Conservation (phyloP, 2,329 filamentous ascomycete species). For the Eutypella sp. region DNA sequence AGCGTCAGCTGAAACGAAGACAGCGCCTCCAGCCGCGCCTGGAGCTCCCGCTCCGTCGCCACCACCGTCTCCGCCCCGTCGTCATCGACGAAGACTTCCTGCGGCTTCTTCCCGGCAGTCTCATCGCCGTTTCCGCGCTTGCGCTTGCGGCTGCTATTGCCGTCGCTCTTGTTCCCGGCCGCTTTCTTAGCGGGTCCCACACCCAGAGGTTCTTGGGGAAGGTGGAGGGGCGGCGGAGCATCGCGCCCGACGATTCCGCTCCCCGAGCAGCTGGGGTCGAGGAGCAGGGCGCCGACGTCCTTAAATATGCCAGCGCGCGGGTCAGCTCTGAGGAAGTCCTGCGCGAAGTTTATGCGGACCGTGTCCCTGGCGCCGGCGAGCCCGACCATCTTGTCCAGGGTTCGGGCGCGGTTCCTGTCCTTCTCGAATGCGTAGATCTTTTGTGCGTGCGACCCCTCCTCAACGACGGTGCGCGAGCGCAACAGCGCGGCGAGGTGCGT, state of each 20-base stretch:
- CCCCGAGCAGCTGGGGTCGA: slow-evolving; percentile 93
- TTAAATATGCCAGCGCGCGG: slow-evolving; percentile 57
- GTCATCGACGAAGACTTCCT: slow-evolving; percentile 46
- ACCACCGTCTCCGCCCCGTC: slow-evolving; percentile 49
- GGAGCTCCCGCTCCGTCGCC: slow-evolving; percentile 50
- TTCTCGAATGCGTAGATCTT: slow-evolving; percentile 77
- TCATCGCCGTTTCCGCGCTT: slow-evolving; percentile 37
- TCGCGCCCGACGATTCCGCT: slow-evolving; percentile 91
- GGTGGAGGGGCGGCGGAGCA: slow-evolving; percentile 63
- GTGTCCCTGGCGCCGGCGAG: slow-evolving; percentile 64
- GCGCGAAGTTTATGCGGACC: slow-evolving; percentile 64
- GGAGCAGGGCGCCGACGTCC: slow-evolving; percentile 72
- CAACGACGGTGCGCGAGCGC: slow-evolving; percentile 35
- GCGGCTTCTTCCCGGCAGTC: slow-evolving; percentile 15
- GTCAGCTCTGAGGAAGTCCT: slow-evolving; percentile 78
- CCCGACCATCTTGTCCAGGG: slow-evolving; percentile 77
- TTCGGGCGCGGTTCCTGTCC: slow-evolving; percentile 65
- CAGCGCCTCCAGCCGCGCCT: slow-evolving; percentile 65
- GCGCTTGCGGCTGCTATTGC: slow-evolving; percentile 36
- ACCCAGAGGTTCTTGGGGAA: slow-evolving; percentile 41
- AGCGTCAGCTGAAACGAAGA: slow-evolving; percentile 78
- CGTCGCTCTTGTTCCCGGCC: slow-evolving; percentile 10
- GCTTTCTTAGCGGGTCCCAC: slow-evolving; percentile 33
- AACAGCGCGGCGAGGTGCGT: slow-evolving; percentile 84
- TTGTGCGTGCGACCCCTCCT: slow-evolving; percentile 21